A percentile compares a stretch with the other conserved stretches of the same genome.
Evolutionary conservation across 176 grass and related monocot species (phyloP).

Genomic region (Dendrocalamus sinicus): DNA sequence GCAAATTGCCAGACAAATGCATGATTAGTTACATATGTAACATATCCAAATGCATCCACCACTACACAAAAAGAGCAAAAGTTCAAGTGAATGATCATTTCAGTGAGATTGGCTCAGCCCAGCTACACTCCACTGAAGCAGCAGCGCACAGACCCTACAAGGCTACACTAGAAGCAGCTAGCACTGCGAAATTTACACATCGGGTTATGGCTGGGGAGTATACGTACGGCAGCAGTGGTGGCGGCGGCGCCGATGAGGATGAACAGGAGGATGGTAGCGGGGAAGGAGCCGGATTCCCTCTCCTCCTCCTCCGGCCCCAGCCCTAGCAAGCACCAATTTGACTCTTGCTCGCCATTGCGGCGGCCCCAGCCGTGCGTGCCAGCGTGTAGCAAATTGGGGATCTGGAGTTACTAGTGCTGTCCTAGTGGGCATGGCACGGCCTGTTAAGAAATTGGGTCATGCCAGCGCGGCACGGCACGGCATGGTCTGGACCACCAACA

Average conservation of each 20-base stretch:
- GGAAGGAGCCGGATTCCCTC: slow-evolving; percentile 29
- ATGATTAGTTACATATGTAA: not conserved
- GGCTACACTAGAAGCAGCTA: not conserved
- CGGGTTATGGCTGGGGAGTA: not conserved
- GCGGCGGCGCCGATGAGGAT: slow-evolving; percentile 58
- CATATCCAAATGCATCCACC: not conserved
- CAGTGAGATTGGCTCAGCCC: not conserved
- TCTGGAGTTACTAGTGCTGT: not conserved
- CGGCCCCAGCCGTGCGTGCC: not conserved
- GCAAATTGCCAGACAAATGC: not conserved
- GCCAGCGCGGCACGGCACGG: too few relatives aligned
- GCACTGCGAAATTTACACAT: not conserved
- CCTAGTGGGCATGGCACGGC: too few relatives aligned
- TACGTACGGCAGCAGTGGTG: slow-evolving; percentile 56
- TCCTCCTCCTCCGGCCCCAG: not conserved
- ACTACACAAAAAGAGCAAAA: not conserved
- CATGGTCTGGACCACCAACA: too few relatives aligned
- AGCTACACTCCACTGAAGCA: not conserved
- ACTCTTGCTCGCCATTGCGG: slow-evolving; percentile 27
- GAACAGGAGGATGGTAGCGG: slow-evolving; percentile 46
- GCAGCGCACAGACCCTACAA: not conserved
- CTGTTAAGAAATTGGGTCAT: too few relatives aligned
- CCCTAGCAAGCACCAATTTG: not conserved
- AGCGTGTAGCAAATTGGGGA: slow-evolving; percentile 30
- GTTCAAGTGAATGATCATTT: not conserved